These are phyloP conservation scores for Irineochytrium annulatum DNA, from an alignment of 192 early-diverging fungal species.

Conservation along the genomic window DNA sequence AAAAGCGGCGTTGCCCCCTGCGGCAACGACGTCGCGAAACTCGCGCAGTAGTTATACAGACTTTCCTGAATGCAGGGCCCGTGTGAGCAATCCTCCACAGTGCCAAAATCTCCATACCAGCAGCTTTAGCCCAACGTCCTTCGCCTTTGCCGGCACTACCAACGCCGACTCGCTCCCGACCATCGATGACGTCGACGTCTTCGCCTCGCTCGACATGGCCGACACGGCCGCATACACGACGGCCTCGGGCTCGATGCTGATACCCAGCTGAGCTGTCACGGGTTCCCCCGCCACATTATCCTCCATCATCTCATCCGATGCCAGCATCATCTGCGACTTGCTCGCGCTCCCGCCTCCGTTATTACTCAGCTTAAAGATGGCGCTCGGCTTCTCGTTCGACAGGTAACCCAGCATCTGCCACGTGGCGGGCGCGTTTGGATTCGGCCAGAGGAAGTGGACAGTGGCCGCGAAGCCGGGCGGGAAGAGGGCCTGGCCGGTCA, in stretches of 20 bases:
- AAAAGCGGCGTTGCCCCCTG: constrained; percentile 28
- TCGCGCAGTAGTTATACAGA: constrained; percentile 35
- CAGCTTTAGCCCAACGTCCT: constrained; percentile 22
- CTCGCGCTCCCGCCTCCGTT: constrained; percentile 27
- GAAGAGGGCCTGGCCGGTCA: constrained; percentile 81
- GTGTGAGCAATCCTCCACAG: neutral
- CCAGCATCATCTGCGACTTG: neutral
- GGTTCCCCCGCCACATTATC: constrained; percentile 19
- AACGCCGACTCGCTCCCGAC: constrained; percentile 60
- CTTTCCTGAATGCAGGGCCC: neutral
- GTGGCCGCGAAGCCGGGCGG: constrained; percentile 89
- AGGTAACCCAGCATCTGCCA: constrained; percentile 49
- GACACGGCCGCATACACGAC: constrained; percentile 57
- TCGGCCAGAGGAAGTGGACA: constrained; percentile 83
- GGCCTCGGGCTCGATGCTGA: constrained; percentile 85
- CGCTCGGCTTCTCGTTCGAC: constrained; percentile 52
- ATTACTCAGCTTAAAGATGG: constrained; percentile 50
- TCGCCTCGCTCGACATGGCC: constrained; percentile 14
- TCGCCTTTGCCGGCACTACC: constrained; percentile 37
- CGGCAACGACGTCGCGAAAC: constrained; percentile 37
- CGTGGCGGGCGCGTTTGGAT: constrained; percentile 16
- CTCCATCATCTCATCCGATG: constrained; percentile 22
- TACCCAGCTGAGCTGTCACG: constrained; percentile 73
- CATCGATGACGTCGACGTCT: constrained; percentile 40
- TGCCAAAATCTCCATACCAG: neutral